These are phyloP conservation scores for Monosporascus sp. DNA, from an alignment of 2,329 filamentous ascomycete species.

Conservation along the genomic window DNA sequence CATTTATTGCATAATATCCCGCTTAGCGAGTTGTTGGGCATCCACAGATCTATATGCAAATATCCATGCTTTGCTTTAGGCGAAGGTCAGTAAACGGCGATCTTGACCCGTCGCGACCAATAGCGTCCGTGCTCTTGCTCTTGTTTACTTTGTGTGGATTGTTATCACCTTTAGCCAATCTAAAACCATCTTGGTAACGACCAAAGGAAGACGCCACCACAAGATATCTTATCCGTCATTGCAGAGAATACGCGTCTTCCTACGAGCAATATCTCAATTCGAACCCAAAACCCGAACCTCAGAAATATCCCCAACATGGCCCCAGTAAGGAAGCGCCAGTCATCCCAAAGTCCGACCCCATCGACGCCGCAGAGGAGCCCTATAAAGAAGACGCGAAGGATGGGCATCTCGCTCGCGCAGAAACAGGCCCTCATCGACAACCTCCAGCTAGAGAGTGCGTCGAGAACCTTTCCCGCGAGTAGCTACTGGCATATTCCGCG, in stretches of 20 bases:
- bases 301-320: conserved; percentile 38
- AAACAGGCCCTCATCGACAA: conserved; percentile 89
- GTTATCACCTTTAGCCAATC: too few species aligned
- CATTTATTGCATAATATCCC: too few species aligned
- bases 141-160: conserved; percentile 11
- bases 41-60: too few species aligned
- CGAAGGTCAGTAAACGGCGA: too few species aligned
- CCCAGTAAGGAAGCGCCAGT: conserved; percentile 41
- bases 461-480: background rate
- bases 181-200: too few species aligned
- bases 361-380: conserved; percentile 49
- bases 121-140: background rate
- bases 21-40: too few species aligned
- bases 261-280: background rate
- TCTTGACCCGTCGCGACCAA: background rate
- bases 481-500: background rate
- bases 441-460: conserved; percentile 77
- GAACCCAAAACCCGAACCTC: conserved; percentile 23
- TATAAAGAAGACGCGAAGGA: conserved; percentile 50
- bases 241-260: conserved; percentile 2
- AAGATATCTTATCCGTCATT: conserved; percentile 5
- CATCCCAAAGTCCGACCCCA: conserved; percentile 28
- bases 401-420: conserved; percentile 61
- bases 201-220: conserved; percentile 13
- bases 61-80: too few species aligned